Base-by-base conservation (phyloP, 2,329 filamentous ascomycete species). In the Tolypocladium cylindrosporum region DNA sequence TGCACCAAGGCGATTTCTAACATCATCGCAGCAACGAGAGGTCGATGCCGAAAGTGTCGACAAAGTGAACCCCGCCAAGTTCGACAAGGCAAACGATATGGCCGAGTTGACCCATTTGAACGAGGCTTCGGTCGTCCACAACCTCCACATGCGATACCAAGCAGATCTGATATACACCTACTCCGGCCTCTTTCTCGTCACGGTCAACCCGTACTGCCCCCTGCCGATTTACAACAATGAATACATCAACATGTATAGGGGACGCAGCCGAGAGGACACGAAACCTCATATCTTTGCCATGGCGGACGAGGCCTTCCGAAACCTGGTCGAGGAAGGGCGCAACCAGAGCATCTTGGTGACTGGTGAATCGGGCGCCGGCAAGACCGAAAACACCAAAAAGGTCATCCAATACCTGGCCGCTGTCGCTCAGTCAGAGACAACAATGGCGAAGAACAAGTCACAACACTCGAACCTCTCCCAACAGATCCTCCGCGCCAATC, bases 41-140 rank as follows among this genome's bases (percentile, higher is more conserved):
- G 87, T 94, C 55, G 87, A 93, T 64, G 76, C 83, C 55, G 92
- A 97, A 66, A 88, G 86, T 66, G 91, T 97, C 64, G 95, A 99
- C 79, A 97, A 97, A 75, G 95, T 99, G 77, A 99, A 99, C 74
- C 94, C 94, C 53, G 93, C 93, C 68, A 99, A 99, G 72, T 99
- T 99, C 76, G 94, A 99, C 82, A 99, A 97, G 75, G 93, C 93
- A 63, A 91, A 95, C 76, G 95, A 99, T 73, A 99, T 99, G 94
- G 94, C 95, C 31, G 94, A 99, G 72, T 82, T 99, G 68, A 99
- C 94, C 7, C 94, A 99, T 73, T 79, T 99, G 62, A 99, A 99
- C 74, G 94, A 99, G 75, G 90, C 93, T 27, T 97, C 94, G 0
- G 94, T 99, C 55, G 92, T 99, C 55, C 92, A 99, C 76, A 99